Percentiles rank a stretch among this genome's conserved stretches.
Conservation (phyloP, 179 eudicot species). For the Gypsophila paniculata region DNA sequence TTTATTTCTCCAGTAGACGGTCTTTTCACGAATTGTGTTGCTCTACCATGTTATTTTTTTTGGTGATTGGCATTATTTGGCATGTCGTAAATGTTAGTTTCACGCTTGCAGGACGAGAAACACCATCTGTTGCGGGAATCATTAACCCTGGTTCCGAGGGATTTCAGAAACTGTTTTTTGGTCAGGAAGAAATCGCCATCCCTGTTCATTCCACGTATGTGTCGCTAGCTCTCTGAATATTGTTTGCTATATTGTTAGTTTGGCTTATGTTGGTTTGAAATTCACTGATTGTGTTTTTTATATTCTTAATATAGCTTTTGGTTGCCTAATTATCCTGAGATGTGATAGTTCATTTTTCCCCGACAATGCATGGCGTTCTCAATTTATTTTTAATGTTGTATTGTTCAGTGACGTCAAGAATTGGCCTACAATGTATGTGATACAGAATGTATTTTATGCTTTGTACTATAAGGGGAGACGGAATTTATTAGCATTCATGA, state of each 20-base stretch:
- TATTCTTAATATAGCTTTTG: too few relatives aligned
- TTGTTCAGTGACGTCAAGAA: too few relatives aligned
- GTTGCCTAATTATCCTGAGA: too few relatives aligned
- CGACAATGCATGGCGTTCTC: too few relatives aligned
- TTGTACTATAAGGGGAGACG: not conserved
- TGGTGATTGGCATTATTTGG: not conserved
- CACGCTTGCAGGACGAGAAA: conserved; percentile 37
- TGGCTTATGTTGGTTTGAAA: not conserved
- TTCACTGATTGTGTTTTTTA: not conserved
- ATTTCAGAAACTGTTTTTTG: conserved; percentile 91
- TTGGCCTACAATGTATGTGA: too few relatives aligned
- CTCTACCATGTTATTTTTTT: not conserved
- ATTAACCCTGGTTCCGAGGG: conserved; percentile 98
- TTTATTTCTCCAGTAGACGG: not conserved
- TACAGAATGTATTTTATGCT: too few relatives aligned
- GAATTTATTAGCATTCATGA: not conserved
- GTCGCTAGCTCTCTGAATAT: conserved; percentile 14
- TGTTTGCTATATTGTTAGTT: not conserved
- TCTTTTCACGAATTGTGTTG: too few relatives aligned
- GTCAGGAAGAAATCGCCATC: conserved; percentile 99
- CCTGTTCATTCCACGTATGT: conserved; percentile 95
- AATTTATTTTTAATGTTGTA: too few relatives aligned
- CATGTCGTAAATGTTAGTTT: not conserved
- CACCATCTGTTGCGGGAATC: conserved; percentile 99
- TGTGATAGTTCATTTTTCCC: too few relatives aligned